These are phyloP conservation scores for Zizania palustris DNA, from an alignment of 202 grass and related monocot species.

Conservation along the genomic window DNA sequence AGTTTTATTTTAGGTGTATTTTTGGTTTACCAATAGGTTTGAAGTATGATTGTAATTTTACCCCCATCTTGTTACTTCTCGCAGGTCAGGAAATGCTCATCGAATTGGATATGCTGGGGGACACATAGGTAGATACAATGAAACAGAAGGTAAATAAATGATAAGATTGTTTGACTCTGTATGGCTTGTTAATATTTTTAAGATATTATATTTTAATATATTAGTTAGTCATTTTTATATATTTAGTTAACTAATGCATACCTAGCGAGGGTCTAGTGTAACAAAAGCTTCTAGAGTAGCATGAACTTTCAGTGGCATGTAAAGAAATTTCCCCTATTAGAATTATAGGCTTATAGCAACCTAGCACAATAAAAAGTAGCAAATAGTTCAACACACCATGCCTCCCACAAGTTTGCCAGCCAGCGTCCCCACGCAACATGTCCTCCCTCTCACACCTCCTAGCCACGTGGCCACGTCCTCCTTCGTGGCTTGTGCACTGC, in stretches of 20 bases:
- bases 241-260: too few species aligned
- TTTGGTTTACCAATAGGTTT: conserved; percentile 26
- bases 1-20: conserved; percentile 25
- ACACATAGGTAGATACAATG: conserved; percentile 27
- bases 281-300: neutral
- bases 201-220: neutral
- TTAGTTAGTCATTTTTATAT: neutral
- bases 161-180: conserved; percentile 17
- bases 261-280: neutral
- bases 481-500: too few species aligned
- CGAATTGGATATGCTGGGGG: conserved; percentile 66
- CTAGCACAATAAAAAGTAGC: too few species aligned
- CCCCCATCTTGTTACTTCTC: conserved; percentile 14
- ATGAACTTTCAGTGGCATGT: neutral
- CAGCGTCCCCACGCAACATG: too few species aligned
- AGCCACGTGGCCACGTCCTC: too few species aligned
- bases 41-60: conserved; percentile 19
- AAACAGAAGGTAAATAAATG: conserved; percentile 51
- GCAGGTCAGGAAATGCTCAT: conserved; percentile 70
- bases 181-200: conserved; percentile 24
- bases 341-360: too few species aligned
- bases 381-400: too few species aligned
- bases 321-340: too few species aligned
- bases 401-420: too few species aligned
- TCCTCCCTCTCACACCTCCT: too few species aligned